Evolutionary conservation across 148 eudicot genomes (phyloP).

Genomic region (Vaccinium darrowii): DNA sequence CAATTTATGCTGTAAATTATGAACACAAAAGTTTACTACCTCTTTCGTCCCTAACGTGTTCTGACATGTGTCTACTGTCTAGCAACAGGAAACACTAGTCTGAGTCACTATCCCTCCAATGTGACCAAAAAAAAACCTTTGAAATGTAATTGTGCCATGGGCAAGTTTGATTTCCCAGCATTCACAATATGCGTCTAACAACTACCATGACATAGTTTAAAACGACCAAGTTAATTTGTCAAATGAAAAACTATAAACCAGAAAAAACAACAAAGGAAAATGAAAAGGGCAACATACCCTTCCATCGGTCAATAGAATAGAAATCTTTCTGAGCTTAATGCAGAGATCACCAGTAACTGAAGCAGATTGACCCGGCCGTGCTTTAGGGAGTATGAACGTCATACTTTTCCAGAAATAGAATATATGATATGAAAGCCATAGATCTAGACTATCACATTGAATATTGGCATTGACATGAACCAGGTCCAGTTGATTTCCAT

Average conservation of each 20-base stretch:
- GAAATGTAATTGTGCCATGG: background rate
- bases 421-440: slow-evolving; percentile 73
- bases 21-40: background rate
- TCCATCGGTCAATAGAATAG: slow-evolving; percentile 78
- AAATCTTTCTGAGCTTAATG: slow-evolving; percentile 55
- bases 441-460: slow-evolving; percentile 58
- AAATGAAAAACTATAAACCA: background rate
- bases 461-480: slow-evolving; percentile 31
- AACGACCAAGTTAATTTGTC: background rate
- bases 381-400: slow-evolving; percentile 42
- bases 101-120: background rate
- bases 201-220: background rate
- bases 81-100: background rate
- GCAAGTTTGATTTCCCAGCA: no score
- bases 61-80: background rate
- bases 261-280: background rate
- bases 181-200: background rate
- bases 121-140: background rate
- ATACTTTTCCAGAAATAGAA: slow-evolving; percentile 55
- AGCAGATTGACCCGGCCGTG: slow-evolving; percentile 32
- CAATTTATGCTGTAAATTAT: background rate
- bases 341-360: slow-evolving; percentile 39
- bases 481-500: slow-evolving; percentile 26
- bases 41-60: background rate
- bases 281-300: slow-evolving; percentile 52